Evolutionary conservation across 352 stramenopile genomes (phyloP).

Genomic region (Poterioochromonas sp.): DNA sequence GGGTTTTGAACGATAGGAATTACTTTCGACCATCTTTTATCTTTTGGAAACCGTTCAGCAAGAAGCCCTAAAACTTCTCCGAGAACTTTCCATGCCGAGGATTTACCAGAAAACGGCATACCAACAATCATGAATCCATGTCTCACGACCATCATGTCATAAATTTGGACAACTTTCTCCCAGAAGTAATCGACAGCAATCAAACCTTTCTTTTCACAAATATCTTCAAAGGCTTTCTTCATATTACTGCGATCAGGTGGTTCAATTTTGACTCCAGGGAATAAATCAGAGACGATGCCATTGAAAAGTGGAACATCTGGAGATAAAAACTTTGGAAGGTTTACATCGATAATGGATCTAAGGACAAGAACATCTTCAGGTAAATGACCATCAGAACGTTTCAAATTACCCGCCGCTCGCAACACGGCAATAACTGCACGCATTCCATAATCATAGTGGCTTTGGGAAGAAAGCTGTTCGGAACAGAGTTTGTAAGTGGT

Average conservation of each 20-base stretch:
- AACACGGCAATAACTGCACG: slow-evolving; percentile 86
- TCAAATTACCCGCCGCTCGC: slow-evolving; percentile 76
- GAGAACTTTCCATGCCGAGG: slow-evolving; percentile 68
- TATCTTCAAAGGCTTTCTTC: slow-evolving; percentile 73
- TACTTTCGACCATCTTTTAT: slow-evolving; percentile 52
- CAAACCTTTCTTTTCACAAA: slow-evolving; percentile 64
- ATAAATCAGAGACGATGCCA: slow-evolving; percentile 86
- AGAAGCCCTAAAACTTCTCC: slow-evolving; percentile 50
- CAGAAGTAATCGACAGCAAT: slow-evolving; percentile 79
- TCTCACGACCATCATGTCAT: slow-evolving; percentile 85
- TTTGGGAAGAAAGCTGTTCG: slow-evolving; percentile 83
- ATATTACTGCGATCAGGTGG: slow-evolving; percentile 71
- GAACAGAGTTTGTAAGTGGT: slow-evolving; percentile 89
- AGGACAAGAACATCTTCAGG: slow-evolving; percentile 83
- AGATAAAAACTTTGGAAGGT: slow-evolving; percentile 84
- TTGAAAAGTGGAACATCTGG: slow-evolving; percentile 89
- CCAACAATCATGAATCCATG: slow-evolving; percentile 92
- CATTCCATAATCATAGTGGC: slow-evolving; percentile 91
- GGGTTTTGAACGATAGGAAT: slow-evolving; percentile 74
- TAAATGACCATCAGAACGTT: slow-evolving; percentile 77
- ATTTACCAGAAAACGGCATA: slow-evolving; percentile 81
- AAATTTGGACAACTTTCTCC: slow-evolving; percentile 87
- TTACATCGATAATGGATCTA: slow-evolving; percentile 84
- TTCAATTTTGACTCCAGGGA: slow-evolving; percentile 74
- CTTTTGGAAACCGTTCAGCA: slow-evolving; percentile 46